phyloP scores from a whole-genome alignment of 208 protist genomes.

The Ichthyophonus hoferi region DNA sequence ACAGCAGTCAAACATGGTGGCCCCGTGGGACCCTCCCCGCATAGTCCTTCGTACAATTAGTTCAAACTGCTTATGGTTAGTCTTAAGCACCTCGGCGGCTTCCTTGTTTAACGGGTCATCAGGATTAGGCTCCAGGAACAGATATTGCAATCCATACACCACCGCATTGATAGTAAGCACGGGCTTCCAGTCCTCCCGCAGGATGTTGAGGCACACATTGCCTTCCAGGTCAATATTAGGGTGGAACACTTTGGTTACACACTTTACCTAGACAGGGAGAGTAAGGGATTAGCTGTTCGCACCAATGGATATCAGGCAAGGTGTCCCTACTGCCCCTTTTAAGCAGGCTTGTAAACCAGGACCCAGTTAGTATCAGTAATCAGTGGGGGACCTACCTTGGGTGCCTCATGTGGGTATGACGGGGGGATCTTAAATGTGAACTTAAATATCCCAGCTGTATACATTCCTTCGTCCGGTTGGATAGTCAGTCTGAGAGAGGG shows the following conservation, averaged over 20 bases:
- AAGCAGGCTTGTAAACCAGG: too few relatives aligned
- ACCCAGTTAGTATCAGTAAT: too few relatives aligned
- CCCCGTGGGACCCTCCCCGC: constrained; percentile 51
- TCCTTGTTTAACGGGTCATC: constrained; percentile 75
- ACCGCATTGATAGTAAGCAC: constrained; percentile 69
- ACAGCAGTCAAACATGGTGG: background rate
- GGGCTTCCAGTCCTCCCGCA: constrained; percentile 73
- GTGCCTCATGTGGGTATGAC: constrained; percentile 62
- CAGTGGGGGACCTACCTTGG: constrained; percentile 41
- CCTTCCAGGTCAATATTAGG: constrained; percentile 74
- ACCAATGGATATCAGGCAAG: background rate
- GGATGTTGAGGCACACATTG: constrained; percentile 72
- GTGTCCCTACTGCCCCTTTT: background rate
- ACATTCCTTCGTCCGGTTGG: constrained; percentile 51
- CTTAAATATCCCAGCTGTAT: constrained; percentile 52
- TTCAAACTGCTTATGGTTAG: constrained; percentile 57
- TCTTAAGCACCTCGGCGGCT: constrained; percentile 61
- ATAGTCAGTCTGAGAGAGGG: background rate
- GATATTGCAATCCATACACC: constrained; percentile 66
- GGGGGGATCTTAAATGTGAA: constrained; percentile 57
- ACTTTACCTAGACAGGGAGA: constrained; percentile 43
- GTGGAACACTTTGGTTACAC: constrained; percentile 62
- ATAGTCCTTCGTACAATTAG: constrained; percentile 56
- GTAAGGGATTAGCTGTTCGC: background rate
- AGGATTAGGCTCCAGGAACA: constrained; percentile 73